Percentiles rank a stretch among this genome's conserved stretches.
Conservation (phyloP, 805 yeast genomes). For the Tetrapisispora namnaoensis region DNA sequence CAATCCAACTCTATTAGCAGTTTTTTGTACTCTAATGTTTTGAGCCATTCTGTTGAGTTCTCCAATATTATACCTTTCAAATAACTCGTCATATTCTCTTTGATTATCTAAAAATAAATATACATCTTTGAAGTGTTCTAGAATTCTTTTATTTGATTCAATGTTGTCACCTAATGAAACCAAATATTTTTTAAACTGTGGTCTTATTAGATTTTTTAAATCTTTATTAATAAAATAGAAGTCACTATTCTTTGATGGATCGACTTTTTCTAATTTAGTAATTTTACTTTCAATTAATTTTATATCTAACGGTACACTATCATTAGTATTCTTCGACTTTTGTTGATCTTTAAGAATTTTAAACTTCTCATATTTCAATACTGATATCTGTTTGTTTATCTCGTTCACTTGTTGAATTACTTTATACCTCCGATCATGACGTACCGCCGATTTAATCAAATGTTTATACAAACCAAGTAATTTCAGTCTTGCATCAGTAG, state of each 20-base stretch:
- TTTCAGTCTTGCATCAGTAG: not conserved
- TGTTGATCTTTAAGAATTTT: slow-evolving; percentile 12
- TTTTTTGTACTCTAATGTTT: slow-evolving; percentile 63
- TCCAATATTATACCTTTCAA: slow-evolving; percentile 84
- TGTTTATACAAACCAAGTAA: slow-evolving; percentile 11
- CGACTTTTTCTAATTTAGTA: slow-evolving; percentile 7
- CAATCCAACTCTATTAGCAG: slow-evolving; percentile 87
- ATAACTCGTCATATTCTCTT: slow-evolving; percentile 62
- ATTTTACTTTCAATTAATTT: slow-evolving; percentile 10
- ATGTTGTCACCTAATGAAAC: slow-evolving; percentile 2
- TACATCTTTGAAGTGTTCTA: slow-evolving; percentile 45
- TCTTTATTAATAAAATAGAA: slow-evolving; percentile 11
- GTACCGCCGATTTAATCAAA: slow-evolving; percentile 16
- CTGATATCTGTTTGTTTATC: slow-evolving; percentile 14
- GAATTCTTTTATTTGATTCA: not conserved
- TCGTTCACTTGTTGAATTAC: slow-evolving; percentile 14
- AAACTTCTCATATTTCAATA: slow-evolving; percentile 18
- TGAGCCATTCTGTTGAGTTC: slow-evolving; percentile 52
- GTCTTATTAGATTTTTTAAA: slow-evolving; percentile 9
- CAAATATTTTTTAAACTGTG: slow-evolving; percentile 5
- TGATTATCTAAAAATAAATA: slow-evolving; percentile 59
- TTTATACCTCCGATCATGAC: slow-evolving; percentile 14
- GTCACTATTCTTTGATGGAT: slow-evolving; percentile 9
- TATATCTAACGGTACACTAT: slow-evolving; percentile 3
- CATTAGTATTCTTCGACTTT: not conserved